A percentile compares a stretch with the other conserved stretches of the same genome.
Evolutionary conservation across 202 grass and related monocot genomes (phyloP).

Genomic region (Miscanthus sacchariflorus): DNA sequence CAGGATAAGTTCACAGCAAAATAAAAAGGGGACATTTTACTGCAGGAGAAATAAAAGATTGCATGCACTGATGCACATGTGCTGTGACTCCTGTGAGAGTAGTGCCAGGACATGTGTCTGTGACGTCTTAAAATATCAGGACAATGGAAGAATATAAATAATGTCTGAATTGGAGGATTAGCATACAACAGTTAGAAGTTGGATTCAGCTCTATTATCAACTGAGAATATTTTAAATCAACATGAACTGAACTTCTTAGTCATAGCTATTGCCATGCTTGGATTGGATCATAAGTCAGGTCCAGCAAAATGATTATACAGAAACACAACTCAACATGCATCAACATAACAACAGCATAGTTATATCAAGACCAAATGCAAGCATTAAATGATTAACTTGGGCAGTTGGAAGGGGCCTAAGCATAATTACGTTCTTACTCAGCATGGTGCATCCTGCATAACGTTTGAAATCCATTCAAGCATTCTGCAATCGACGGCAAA

Average conservation of each 20-base stretch:
- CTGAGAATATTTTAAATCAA: constrained; percentile 15
- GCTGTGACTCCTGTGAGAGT: not conserved
- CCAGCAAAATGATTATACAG: not conserved
- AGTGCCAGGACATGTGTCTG: not conserved
- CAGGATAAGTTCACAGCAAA: constrained; percentile 6
- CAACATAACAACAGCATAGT: not conserved
- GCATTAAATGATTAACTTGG: not conserved
- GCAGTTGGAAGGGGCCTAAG: not conserved
- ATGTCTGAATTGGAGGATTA: not conserved
- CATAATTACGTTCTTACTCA: constrained; percentile 65
- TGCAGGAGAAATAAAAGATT: not conserved
- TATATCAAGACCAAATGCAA: constrained; percentile 9
- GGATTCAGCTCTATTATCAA: not conserved
- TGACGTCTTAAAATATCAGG: not conserved
- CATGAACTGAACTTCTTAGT: not conserved
- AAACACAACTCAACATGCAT: not conserved
- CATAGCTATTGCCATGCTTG: not conserved
- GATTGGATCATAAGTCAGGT: constrained; percentile 13
- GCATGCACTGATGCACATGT: not conserved
- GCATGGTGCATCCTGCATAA: constrained; percentile 70
- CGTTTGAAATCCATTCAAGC: constrained; percentile 67
- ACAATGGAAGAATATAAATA: not conserved
- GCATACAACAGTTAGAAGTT: not conserved
- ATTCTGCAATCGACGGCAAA: constrained; percentile 70
- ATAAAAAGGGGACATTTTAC: not conserved